These are phyloP conservation scores for Acanthamoeba pearcei DNA, from an alignment of 208 protist species.

Conservation along the genomic window DNA sequence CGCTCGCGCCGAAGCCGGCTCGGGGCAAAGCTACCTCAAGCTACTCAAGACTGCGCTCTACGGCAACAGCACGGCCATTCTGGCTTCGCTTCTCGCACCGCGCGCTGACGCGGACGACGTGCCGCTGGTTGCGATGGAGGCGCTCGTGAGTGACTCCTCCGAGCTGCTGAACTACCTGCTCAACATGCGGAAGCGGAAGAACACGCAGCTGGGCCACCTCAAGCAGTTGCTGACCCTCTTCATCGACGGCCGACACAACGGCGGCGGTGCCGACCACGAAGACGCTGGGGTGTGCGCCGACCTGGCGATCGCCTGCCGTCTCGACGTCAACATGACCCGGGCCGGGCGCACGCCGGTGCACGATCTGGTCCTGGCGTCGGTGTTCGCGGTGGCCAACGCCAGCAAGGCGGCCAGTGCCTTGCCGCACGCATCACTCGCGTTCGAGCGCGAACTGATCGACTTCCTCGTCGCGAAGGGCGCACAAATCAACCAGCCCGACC, in stretches of 20 bases:
- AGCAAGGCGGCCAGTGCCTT: neutral
- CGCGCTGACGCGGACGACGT: neutral
- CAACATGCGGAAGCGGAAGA: constrained; percentile 30
- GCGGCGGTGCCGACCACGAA: no score
- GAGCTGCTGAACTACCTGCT: constrained; percentile 32
- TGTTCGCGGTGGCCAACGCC: neutral
- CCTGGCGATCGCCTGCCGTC: neutral
- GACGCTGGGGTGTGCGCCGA: neutral
- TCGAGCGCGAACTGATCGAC: neutral
- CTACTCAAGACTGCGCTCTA: constrained; percentile 65
- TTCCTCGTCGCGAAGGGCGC: constrained; percentile 11
- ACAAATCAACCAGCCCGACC: neutral
- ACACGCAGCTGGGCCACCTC: neutral
- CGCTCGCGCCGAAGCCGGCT: neutral
- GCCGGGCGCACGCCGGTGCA: neutral
- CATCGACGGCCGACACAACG: neutral
- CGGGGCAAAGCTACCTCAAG: neutral
- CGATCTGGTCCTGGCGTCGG: constrained; percentile 22
- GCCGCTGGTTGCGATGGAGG: neutral
- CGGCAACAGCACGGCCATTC: constrained; percentile 18
- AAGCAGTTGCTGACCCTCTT: constrained; percentile 48
- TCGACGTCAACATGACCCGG: constrained; percentile 16
- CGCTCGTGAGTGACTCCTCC: neutral
- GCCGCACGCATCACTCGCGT: neutral
- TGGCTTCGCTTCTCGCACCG: neutral